These are phyloP conservation scores for Colletotrichum sublineola DNA, from an alignment of 2,329 filamentous ascomycete genomes.

Conservation along the genomic window DNA sequence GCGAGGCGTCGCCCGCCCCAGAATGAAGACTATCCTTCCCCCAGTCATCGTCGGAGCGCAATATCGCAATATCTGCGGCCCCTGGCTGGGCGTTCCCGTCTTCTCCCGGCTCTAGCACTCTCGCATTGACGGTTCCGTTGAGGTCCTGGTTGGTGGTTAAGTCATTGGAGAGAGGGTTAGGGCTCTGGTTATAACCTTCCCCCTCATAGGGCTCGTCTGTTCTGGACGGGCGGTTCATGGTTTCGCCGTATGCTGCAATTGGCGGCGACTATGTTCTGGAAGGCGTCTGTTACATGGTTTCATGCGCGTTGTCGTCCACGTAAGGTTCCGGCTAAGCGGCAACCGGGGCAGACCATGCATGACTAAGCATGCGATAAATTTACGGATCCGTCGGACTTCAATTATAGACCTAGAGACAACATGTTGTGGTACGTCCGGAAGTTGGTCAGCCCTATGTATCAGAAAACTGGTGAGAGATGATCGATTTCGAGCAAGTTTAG, in stretches of 20 bases:
- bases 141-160: conserved; percentile 63
- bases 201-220: conserved; percentile 43
- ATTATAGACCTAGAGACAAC: neutral
- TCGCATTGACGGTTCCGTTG: conserved; percentile 56
- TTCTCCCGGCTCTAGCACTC: conserved; percentile 9
- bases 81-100: neutral
- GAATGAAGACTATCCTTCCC: neutral
- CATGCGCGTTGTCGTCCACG: neutral
- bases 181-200: conserved; percentile 62
- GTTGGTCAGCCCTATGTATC: neutral
- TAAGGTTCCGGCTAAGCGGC: conserved; percentile 18
- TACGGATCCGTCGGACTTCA: neutral
- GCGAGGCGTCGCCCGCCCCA: neutral
- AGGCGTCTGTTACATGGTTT: neutral
- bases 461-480: no score
- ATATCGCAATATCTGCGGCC: conserved; percentile 17
- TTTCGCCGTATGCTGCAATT: neutral
- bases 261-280: no score
- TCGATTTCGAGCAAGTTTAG: no score
- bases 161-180: conserved; percentile 59
- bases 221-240: conserved; percentile 43
- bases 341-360: neutral
- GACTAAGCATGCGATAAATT: conserved; percentile 18
- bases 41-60: neutral
- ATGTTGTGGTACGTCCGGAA: no score